These are phyloP conservation scores for Alloascoidea hylecoeti DNA, from an alignment of 805 yeast species.

Conservation along the genomic window DNA sequence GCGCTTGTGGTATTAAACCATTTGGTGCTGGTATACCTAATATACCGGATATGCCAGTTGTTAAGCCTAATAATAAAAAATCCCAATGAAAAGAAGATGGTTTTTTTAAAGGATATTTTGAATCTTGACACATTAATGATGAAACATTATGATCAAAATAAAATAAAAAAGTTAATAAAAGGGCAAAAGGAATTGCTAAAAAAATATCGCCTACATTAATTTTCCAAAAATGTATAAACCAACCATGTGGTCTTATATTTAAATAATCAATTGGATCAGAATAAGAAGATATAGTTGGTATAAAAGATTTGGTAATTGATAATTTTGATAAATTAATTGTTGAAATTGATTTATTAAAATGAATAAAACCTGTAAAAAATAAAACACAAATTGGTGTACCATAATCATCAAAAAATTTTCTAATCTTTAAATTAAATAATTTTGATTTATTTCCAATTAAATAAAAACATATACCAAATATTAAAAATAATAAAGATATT, in stretches of 20 bases:
- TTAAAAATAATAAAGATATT: conserved; percentile 59
- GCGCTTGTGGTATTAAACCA: conserved; percentile 96
- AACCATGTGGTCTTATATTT: conserved; percentile 35
- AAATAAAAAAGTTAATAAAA: conserved; percentile 69
- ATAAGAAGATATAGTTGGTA: conserved; percentile 40
- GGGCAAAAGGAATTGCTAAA: conserved; percentile 85
- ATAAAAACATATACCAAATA: conserved; percentile 54
- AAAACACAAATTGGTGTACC: conserved; percentile 74
- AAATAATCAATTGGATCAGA: conserved; percentile 29
- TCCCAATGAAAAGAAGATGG: conserved; percentile 94
- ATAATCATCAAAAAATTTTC: conserved; percentile 74
- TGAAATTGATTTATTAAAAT: conserved; percentile 71
- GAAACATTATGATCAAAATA: conserved; percentile 95
- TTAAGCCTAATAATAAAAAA: conserved; percentile 66
- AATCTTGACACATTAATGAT: conserved; percentile 81
- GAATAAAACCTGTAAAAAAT: conserved; percentile 87
- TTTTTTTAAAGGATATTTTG: conserved; percentile 65
- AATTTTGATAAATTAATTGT: conserved; percentile 42
- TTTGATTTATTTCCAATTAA: conserved; percentile 49
- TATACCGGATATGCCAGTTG: conserved; percentile 79
- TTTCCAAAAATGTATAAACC: conserved; percentile 71
- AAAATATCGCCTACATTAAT: conserved; percentile 65
- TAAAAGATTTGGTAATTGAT: conserved; percentile 59
- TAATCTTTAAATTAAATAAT: conserved; percentile 39
- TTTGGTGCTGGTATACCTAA: conserved; percentile 93